Conservation (phyloP, 148 eudicot species). For the Rhododendron molle region DNA sequence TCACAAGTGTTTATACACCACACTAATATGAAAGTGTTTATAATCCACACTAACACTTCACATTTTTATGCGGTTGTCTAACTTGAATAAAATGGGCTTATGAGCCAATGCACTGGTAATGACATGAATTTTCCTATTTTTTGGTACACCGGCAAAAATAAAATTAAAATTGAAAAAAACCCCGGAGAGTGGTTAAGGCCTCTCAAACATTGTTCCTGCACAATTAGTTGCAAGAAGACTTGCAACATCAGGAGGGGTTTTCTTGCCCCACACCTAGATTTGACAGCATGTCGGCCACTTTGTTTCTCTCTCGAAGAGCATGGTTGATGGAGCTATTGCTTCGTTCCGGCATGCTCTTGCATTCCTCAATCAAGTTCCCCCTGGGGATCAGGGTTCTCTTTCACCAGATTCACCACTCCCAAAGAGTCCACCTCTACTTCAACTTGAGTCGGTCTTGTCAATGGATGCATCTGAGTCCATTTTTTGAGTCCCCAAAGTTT, state of each 20-base stretch:
- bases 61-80: neutral
- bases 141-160: neutral
- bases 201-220: neutral
- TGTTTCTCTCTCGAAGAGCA: neutral
- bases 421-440: too few species aligned
- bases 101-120: neutral
- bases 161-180: too few species aligned
- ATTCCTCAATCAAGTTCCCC: slow-evolving; percentile 2
- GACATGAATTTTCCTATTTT: neutral
- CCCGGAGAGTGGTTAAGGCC: neutral
- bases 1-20: neutral
- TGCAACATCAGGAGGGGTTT: neutral
- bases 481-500: too few species aligned
- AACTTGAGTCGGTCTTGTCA: too few species aligned
- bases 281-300: neutral
- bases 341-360: neutral
- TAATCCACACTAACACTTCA: neutral
- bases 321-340: neutral
- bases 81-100: neutral
- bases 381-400: too few species aligned
- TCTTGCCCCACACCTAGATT: neutral
- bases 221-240: neutral
- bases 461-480: too few species aligned
- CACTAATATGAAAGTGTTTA: neutral
- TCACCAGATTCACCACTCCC: too few species aligned